phyloP scores from a whole-genome alignment of 2,329 filamentous ascomycete species.

The Fusarium torreyae region DNA sequence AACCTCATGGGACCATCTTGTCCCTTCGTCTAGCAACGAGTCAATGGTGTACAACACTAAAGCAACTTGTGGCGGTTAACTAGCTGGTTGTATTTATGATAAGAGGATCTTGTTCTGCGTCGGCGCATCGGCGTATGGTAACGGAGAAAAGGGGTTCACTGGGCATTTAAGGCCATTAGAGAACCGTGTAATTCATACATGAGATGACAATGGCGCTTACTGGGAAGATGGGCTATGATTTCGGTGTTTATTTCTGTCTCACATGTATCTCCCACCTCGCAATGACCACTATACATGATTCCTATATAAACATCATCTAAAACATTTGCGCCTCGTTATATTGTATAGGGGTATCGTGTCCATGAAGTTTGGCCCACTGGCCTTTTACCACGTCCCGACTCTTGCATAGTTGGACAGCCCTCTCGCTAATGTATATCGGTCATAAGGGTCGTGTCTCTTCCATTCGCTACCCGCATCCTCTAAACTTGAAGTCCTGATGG shows the following conservation, averaged over 20 bases:
- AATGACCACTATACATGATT: constrained; percentile 7
- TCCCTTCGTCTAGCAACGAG: background rate
- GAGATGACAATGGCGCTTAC: constrained; percentile 5
- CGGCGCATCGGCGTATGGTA: constrained; percentile 6
- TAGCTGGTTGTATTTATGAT: background rate
- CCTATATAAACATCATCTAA: constrained; percentile 7
- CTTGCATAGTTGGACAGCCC: background rate
- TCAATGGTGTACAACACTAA: background rate
- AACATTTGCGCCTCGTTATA: constrained; percentile 17
- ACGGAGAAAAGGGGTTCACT: constrained; percentile 3
- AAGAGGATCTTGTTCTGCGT: background rate
- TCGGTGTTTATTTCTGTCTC: constrained; percentile 4
- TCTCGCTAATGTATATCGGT: background rate
- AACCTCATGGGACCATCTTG: no score
- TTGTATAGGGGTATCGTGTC: constrained; percentile 32
- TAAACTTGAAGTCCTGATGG: background rate
- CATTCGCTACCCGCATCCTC: background rate
- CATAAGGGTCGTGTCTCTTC: background rate
- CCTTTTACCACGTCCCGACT: background rate
- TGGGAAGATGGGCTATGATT: constrained; percentile 1
- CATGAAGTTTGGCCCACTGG: background rate
- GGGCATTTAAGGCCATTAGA: background rate
- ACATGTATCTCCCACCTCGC: background rate
- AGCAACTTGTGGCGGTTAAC: background rate
- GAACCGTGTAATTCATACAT: background rate